Percentiles rank a stretch among this genome's conserved stretches.
These are phyloP conservation scores for Waltergamsia citrina DNA, from an alignment of 2,329 filamentous ascomycete species.

Conservation along the genomic window DNA sequence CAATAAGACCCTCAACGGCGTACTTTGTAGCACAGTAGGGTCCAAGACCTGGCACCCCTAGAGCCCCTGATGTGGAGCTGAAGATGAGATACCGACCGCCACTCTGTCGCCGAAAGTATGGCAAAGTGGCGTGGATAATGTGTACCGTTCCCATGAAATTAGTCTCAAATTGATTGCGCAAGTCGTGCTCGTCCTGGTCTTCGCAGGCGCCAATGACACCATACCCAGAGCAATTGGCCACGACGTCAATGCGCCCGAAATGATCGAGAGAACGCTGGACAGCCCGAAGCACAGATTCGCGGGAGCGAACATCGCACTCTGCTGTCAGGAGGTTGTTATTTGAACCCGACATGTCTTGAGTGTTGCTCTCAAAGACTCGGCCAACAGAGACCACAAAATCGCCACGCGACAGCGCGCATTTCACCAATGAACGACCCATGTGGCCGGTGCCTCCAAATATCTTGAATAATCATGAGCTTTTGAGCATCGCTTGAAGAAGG, in stretches of 20 bases:
- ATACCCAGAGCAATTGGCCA: constrained; percentile 91
- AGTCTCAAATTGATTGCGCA: constrained; percentile 93
- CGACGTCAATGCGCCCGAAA: constrained; percentile 78
- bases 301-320: constrained; percentile 83
- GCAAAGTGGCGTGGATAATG: constrained; percentile 81
- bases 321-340: constrained; percentile 66
- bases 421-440: constrained; percentile 85
- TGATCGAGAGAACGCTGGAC: constrained; percentile 60
- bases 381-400: constrained; percentile 85
- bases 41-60: constrained; percentile 88
- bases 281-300: constrained; percentile 65
- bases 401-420: constrained; percentile 67
- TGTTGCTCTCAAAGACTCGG: constrained; percentile 66
- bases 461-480: constrained; percentile 28
- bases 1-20: constrained; percentile 88
- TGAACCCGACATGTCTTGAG: constrained; percentile 61
- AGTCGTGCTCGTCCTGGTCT: constrained; percentile 91
- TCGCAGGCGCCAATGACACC: constrained; percentile 93
- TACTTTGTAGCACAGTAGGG: constrained; percentile 97
- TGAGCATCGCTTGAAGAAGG: not conserved
- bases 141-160: constrained; percentile 95
- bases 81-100: constrained; percentile 86
- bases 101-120: constrained; percentile 72
- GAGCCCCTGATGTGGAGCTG: constrained; percentile 80
- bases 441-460: constrained; percentile 96